Evolutionary conservation across 768 basidiomycete species (phyloP).

Genomic region (Pisolithus microcarpus): DNA sequence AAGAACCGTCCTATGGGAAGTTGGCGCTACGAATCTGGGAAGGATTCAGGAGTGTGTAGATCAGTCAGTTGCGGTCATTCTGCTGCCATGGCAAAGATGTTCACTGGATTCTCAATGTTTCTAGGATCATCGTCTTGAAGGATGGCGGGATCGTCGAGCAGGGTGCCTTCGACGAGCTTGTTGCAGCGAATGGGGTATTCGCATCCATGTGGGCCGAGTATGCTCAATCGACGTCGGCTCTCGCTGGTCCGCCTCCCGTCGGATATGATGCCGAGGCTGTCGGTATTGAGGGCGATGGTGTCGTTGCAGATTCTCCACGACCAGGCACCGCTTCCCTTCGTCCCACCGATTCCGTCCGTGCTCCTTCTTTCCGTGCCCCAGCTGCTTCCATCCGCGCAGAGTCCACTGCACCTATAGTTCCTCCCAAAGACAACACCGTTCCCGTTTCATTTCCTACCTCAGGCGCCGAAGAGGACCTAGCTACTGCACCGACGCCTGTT

Average conservation of each 20-base stretch:
- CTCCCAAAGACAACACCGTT: slow-evolving; percentile 20
- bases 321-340: slow-evolving; percentile 12
- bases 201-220: slow-evolving; percentile 89
- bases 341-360: slow-evolving; percentile 1
- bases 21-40: slow-evolving; percentile 15
- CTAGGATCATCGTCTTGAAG: slow-evolving; percentile 82
- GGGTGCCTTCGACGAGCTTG: slow-evolving; percentile 71
- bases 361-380: slow-evolving; percentile 10
- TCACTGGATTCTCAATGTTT: slow-evolving; percentile 1
- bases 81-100: background rate
- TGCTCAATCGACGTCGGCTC: slow-evolving; percentile 47
- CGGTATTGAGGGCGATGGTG: slow-evolving; percentile 15
- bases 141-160: slow-evolving; percentile 84
- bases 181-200: slow-evolving; percentile 65
- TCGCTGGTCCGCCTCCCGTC: slow-evolving; percentile 24
- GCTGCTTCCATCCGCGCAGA: slow-evolving; percentile 15
- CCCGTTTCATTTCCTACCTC: slow-evolving; percentile 31
- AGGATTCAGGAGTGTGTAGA: slow-evolving; percentile 52
- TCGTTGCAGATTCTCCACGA: slow-evolving; percentile 11
- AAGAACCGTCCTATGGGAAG: slow-evolving; percentile 25
- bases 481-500: slow-evolving; percentile 19
- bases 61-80: slow-evolving; percentile 37
- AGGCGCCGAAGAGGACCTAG: slow-evolving; percentile 9
- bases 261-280: slow-evolving; percentile 20
- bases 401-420: slow-evolving; percentile 22